Conservation (phyloP, 2,329 filamentous ascomycete genomes). For the Sclerotinia nivalis region DNA sequence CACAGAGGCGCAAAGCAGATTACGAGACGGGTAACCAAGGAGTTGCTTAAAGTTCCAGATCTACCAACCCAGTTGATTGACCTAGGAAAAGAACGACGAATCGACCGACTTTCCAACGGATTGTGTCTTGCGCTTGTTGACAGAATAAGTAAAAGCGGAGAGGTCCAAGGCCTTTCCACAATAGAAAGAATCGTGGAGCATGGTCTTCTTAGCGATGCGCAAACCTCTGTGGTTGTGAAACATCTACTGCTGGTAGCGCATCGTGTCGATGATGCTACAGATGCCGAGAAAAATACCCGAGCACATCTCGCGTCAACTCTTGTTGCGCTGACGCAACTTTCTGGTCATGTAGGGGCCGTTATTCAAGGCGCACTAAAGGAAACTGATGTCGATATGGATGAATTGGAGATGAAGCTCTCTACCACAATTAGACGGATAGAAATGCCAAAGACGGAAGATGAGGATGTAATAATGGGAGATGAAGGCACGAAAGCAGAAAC, state of each 20-base stretch:
- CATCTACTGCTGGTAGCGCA: slow-evolving; percentile 62
- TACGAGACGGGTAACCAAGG: slow-evolving; percentile 68
- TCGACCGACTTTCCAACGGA: slow-evolving; percentile 71
- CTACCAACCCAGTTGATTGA: slow-evolving; percentile 60
- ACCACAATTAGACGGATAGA: slow-evolving; percentile 63
- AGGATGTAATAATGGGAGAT: slow-evolving; percentile 55
- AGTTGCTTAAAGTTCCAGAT: slow-evolving; percentile 63
- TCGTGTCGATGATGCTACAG: slow-evolving; percentile 56
- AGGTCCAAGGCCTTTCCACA: slow-evolving; percentile 56
- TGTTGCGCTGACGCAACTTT: slow-evolving; percentile 63
- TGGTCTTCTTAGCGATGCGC: slow-evolving; percentile 61
- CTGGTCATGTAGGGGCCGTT: slow-evolving; percentile 59
- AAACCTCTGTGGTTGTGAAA: slow-evolving; percentile 65
- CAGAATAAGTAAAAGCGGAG: slow-evolving; percentile 60
- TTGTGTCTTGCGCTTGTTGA: slow-evolving; percentile 67
- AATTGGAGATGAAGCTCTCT: slow-evolving; percentile 73
- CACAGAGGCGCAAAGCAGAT: slow-evolving; percentile 71
- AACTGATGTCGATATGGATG: slow-evolving; percentile 69
- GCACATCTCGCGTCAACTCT: slow-evolving; percentile 65
- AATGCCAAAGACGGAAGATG: slow-evolving; percentile 51
- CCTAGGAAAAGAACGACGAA: slow-evolving; percentile 63
- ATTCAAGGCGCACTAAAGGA: slow-evolving; percentile 68
- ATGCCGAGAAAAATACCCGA: slow-evolving; percentile 57
- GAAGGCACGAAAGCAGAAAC: slow-evolving; percentile 33
- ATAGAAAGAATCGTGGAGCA: slow-evolving; percentile 63